Evolutionary conservation across 306 rosid species (phyloP).

Genomic region (Carpinus fangiana): DNA sequence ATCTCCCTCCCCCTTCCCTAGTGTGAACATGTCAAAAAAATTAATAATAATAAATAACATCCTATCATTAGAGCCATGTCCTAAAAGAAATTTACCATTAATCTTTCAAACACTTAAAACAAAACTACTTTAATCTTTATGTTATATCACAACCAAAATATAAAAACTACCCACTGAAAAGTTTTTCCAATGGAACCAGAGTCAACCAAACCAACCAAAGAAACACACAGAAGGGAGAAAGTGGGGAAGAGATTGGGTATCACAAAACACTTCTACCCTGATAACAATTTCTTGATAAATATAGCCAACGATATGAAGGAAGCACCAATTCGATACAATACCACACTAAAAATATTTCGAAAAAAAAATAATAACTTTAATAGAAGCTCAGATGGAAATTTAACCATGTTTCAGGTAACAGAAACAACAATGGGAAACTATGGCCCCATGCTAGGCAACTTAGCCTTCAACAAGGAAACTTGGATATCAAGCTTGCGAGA

Average conservation of each 20-base stretch:
- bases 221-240: not conserved
- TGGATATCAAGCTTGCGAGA: conserved; percentile 18
- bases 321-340: conserved; percentile 16
- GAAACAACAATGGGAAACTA: not conserved
- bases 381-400: not conserved
- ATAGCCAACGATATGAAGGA: conserved; percentile 1
- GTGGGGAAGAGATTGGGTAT: not conserved
- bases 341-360: conserved; percentile 7
- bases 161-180: too few relatives aligned
- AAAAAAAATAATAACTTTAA: not conserved
- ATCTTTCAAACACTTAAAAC: too few relatives aligned
- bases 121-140: too few relatives aligned
- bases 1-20: too few relatives aligned
- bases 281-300: not conserved
- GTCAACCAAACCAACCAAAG: not conserved
- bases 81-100: too few relatives aligned
- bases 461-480: conserved; percentile 5
- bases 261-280: not conserved
- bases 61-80: too few relatives aligned
- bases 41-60: too few relatives aligned
- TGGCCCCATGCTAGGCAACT: conserved; percentile 7
- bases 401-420: conserved; percentile 6
- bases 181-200: too few relatives aligned
- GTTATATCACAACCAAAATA: too few relatives aligned
- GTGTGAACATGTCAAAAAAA: too few relatives aligned